Evolutionary conservation across 257 asterid genomes (phyloP).

Genomic region (Ligustrum vulgare): DNA sequence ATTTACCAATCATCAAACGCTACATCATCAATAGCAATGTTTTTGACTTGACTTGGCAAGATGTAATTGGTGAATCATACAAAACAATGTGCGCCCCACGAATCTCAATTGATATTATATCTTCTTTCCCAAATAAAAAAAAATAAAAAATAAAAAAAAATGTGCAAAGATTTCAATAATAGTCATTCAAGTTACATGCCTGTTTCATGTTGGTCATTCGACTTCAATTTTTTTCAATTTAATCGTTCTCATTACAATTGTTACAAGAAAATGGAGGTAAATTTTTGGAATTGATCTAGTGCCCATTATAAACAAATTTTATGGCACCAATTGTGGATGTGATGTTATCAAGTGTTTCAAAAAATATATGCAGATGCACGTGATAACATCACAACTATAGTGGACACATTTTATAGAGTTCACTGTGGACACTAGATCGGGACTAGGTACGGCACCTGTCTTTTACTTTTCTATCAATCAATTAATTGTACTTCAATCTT

Average conservation of each 20-base stretch:
- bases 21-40: neutral
- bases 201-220: neutral
- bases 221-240: neutral
- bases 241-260: neutral
- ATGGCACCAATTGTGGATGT: too few species aligned
- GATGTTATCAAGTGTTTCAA: too few species aligned
- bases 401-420: too few species aligned
- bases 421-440: too few species aligned
- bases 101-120: constrained; percentile 28
- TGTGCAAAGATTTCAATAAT: neutral
- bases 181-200: neutral
- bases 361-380: too few species aligned
- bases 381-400: too few species aligned
- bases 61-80: neutral
- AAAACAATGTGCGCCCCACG: constrained; percentile 33
- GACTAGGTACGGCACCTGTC: too few species aligned
- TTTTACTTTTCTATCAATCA: too few species aligned
- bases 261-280: too few species aligned
- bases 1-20: neutral
- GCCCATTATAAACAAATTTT: too few species aligned
- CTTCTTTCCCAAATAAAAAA: neutral
- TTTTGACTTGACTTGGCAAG: neutral
- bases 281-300: too few species aligned
- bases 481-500: too few species aligned
- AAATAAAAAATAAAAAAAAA: neutral